Conservation (phyloP, 1,139 yeast genomes). For the Lodderomyces theae region DNA sequence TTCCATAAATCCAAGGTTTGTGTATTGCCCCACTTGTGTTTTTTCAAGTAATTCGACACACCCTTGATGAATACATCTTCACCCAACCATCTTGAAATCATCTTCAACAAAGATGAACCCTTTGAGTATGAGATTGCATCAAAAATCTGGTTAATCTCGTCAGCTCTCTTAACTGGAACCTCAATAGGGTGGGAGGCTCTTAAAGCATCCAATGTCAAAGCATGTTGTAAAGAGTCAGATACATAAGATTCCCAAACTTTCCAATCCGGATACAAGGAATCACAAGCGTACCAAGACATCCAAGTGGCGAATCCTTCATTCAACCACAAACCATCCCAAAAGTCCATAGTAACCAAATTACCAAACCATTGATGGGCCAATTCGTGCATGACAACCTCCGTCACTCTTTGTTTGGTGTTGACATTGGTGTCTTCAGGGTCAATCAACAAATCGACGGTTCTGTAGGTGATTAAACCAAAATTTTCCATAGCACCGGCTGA, state of each 20-base stretch:
- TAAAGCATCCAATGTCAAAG: constrained; percentile 51
- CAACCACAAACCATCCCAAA: constrained; percentile 65
- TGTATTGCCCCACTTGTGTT: constrained; percentile 78
- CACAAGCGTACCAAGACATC: constrained; percentile 54
- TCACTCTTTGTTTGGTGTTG: constrained; percentile 48
- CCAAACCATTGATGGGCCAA: constrained; percentile 70
- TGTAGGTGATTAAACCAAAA: constrained; percentile 55
- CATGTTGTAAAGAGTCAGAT: constrained; percentile 50
- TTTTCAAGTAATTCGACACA: constrained; percentile 68
- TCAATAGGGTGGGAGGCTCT: constrained; percentile 58
- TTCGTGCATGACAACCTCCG: constrained; percentile 60
- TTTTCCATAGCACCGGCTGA: constrained; percentile 65
- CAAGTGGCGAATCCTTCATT: constrained; percentile 65
- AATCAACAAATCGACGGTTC: constrained; percentile 52
- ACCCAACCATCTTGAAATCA: constrained; percentile 73
- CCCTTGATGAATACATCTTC: constrained; percentile 70
- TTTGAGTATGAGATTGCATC: constrained; percentile 69
- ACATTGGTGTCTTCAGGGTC: constrained; percentile 46
- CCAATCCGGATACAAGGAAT: constrained; percentile 56
- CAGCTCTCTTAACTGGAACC: constrained; percentile 53
- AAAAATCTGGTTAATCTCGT: constrained; percentile 56
- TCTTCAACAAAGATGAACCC: constrained; percentile 76
- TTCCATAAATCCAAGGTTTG: constrained; percentile 81
- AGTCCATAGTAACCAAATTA: constrained; percentile 59
- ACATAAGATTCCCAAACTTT: constrained; percentile 54